phyloP scores from a whole-genome alignment of 352 stramenopile species.

The Globisporangium nagaii region DNA sequence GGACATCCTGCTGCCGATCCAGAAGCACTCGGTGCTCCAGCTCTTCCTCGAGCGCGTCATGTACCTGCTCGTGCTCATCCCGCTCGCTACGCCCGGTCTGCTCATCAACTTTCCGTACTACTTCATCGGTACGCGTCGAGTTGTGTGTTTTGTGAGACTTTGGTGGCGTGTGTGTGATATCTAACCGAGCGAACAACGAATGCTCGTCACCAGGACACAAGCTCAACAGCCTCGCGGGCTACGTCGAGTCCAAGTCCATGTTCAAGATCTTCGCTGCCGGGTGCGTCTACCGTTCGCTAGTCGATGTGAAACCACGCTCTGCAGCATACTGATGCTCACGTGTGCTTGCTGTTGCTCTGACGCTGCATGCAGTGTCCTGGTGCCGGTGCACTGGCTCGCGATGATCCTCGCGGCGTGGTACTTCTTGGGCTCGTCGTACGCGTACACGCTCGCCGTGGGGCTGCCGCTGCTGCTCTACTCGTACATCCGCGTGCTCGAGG shows the following conservation, averaged over 20 bases:
- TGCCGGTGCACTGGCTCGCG: slow-evolving; percentile 64
- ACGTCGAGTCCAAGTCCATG: slow-evolving; percentile 72
- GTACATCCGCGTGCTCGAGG: slow-evolving; percentile 73
- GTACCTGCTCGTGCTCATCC: slow-evolving; percentile 63
- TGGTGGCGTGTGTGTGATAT: no score
- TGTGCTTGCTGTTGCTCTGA: slow-evolving; percentile 1
- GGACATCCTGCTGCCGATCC: slow-evolving; percentile 44
- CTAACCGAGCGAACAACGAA: no score
- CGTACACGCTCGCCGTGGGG: slow-evolving; percentile 45
- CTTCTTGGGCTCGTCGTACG: slow-evolving; percentile 49
- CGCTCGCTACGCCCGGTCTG: slow-evolving; percentile 56
- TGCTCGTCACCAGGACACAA: slow-evolving; percentile 43
- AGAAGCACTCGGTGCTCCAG: slow-evolving; percentile 48
- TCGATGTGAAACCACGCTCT: background rate
- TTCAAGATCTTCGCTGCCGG: slow-evolving; percentile 72
- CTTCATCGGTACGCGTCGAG: slow-evolving; percentile 72
- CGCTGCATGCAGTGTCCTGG: slow-evolving; percentile 50
- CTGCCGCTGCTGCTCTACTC: slow-evolving; percentile 69
- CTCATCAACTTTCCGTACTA: slow-evolving; percentile 77
- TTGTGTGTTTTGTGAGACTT: background rate
- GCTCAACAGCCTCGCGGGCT: slow-evolving; percentile 61
- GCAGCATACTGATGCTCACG: background rate
- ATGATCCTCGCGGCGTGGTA: slow-evolving; percentile 53
- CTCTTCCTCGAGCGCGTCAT: slow-evolving; percentile 62
- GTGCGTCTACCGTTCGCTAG: slow-evolving; percentile 21